Base-by-base conservation (phyloP, 768 basidiomycete genomes). In the Mycena latifolia region DNA sequence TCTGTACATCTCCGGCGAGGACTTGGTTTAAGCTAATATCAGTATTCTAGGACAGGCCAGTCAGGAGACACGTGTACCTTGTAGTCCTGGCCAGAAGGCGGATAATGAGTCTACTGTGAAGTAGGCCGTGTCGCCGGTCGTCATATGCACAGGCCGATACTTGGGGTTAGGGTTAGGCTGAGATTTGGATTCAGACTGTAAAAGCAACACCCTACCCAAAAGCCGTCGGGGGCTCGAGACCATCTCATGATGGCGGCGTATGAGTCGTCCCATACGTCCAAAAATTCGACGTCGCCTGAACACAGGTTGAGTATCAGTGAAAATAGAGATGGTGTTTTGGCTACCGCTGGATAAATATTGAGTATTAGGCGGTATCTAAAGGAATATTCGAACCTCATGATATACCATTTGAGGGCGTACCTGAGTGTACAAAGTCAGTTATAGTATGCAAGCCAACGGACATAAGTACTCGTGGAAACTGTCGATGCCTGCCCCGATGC, bases 61-160 rank as follows among this genome's bases (percentile, higher is more conserved):
- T 14, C 31, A 6, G 28, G 6, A 31, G 14, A 37, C n/a, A n/a
- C n/a, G n/a, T 37, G 0, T 55, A 66, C 69, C 69, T 78, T 98
- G 97, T 18, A 98, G 82, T 24, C 96, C 98, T n/a, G 97, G 95
- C 89, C 96, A 95, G 77, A 99, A 99, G 1, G 98, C 96, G 2
- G 95, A 94, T 18, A 99, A 80, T 2, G 95, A 98, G 76, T 99
- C 98, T n/a, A 97, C 82, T n/a, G 90, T 92, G 48, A 84, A 79
- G 73, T 90, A 93, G 9, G 89, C 84, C 7, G 88, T 81, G 64
- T 93, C 90, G 22, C 96, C 95, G 29, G 81, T 88, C 54, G 87
- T 80, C 79, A 96, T 92, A 63, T 94, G 88, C n/a, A 96, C 89
- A 25, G 86, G 89, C 48, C 93, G 92, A 81, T 91, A 98, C 96